Conservation (phyloP, 257 asterid genomes). For the Solanum gandarillasii region DNA sequence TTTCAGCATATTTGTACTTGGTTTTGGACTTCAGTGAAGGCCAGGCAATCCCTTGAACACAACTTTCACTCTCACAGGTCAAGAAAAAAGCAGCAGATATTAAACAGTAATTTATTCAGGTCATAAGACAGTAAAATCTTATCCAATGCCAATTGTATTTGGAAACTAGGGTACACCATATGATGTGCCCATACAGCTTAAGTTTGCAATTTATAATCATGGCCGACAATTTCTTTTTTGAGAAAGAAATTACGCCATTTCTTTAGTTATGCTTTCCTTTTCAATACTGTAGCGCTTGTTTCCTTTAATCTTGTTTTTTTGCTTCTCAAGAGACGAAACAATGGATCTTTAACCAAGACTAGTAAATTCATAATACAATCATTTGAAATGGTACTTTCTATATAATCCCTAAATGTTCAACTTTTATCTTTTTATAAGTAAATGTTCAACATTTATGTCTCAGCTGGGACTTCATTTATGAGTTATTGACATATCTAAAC, state of each 20-base stretch:
- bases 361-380: neutral
- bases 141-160: neutral
- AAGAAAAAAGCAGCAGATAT: neutral
- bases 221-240: neutral
- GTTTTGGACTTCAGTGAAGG: neutral
- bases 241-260: neutral
- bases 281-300: neutral
- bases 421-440: neutral
- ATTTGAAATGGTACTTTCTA: neutral
- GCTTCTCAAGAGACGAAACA: neutral
- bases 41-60: neutral
- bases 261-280: neutral
- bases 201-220: neutral
- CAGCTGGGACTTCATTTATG: neutral
- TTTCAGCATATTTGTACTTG: neutral
- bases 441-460: neutral
- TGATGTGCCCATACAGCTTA: neutral
- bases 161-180: neutral
- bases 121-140: neutral
- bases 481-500: neutral
- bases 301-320: neutral
- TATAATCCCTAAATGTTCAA: neutral
- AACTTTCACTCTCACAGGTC: neutral
- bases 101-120: neutral
- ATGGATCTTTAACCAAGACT: neutral